Evolutionary conservation across 257 asterid genomes (phyloP).

Genomic region (Capsicum baccatum): DNA sequence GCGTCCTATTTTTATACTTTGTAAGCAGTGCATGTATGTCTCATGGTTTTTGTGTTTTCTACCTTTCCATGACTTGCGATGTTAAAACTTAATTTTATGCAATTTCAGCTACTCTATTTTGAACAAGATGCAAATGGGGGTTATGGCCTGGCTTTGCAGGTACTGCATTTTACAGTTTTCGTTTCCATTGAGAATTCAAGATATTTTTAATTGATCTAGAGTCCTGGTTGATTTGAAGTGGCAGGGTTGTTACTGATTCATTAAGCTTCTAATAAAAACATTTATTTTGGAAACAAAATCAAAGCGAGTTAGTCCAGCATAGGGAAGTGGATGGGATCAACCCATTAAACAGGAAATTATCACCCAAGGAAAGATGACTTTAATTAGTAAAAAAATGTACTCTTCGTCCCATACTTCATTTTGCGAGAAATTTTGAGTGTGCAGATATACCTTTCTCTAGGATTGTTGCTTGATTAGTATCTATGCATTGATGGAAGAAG

Average conservation of each 20-base stretch:
- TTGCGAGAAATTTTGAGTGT: neutral
- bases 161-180: slow-evolving; percentile 35
- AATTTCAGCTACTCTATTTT: slow-evolving; percentile 74
- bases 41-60: slow-evolving; percentile 10
- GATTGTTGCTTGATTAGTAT: neutral
- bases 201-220: neutral
- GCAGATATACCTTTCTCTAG: neutral
- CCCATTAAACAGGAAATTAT: neutral
- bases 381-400: neutral
- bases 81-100: slow-evolving; percentile 32
- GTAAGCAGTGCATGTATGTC: neutral
- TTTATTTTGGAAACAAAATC: neutral
- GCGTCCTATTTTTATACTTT: neutral
- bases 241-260: neutral
- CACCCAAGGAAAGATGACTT: neutral
- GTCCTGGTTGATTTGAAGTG: neutral
- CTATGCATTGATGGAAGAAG: neutral
- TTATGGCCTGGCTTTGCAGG: slow-evolving; percentile 98
- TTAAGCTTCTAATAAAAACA: neutral
- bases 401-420: neutral
- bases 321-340: neutral
- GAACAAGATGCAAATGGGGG: slow-evolving; percentile 96
- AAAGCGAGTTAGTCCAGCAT: neutral
- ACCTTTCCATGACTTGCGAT: slow-evolving; percentile 15
- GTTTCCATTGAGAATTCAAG: neutral